A percentile compares a stretch with the other conserved stretches of the same genome.
Evolutionary conservation across 2,329 filamentous ascomycete species (phyloP).

Genomic region (Colletotrichum karsti): DNA sequence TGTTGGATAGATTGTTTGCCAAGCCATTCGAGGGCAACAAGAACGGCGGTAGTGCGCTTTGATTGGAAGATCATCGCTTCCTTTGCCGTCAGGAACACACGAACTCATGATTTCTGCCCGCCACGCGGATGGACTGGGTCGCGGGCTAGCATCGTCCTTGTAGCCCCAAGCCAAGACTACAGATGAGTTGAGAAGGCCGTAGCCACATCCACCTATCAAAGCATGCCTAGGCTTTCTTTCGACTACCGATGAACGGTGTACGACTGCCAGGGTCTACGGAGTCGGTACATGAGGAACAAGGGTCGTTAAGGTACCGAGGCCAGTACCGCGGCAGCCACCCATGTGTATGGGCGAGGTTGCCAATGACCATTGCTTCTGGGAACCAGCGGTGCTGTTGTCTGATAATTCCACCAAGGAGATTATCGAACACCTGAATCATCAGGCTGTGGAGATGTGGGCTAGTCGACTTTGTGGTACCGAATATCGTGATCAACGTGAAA

Average conservation of each 20-base stretch:
- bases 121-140: background rate
- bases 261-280: background rate
- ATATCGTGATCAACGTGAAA: slow-evolving; percentile 18
- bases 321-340: background rate
- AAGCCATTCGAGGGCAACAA: background rate
- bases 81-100: background rate
- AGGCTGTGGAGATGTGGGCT: background rate
- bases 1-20: slow-evolving; percentile 19
- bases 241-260: slow-evolving; percentile 1
- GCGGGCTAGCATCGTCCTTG: background rate
- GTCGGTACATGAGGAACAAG: background rate
- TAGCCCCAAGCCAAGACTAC: background rate
- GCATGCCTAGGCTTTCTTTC: background rate
- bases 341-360: background rate
- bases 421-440: background rate
- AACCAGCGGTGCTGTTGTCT: background rate
- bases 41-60: background rate
- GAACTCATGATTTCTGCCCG: background rate
- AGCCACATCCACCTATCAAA: background rate
- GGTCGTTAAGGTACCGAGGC: background rate
- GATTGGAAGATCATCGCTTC: background rate
- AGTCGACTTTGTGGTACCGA: background rate
- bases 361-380: background rate
- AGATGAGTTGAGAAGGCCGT: background rate
- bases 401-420: slow-evolving; percentile 29